Conservation (phyloP, 139 green algal genomes). For the Zygnema cylindricum region DNA sequence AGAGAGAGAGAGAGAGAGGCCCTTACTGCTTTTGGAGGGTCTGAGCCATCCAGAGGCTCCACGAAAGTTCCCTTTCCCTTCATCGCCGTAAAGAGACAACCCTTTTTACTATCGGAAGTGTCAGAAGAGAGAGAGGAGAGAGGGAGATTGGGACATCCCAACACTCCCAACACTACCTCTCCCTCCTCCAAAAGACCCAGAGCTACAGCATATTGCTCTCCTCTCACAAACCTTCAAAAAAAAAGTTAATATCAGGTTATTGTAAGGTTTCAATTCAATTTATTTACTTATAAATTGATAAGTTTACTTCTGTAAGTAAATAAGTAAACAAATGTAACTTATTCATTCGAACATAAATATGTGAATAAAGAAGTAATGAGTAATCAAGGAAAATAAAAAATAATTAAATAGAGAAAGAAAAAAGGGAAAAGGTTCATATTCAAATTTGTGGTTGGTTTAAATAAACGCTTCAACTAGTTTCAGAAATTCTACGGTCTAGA, state of each 20-base stretch:
- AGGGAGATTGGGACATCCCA: conserved; percentile 96
- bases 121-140: conserved; percentile 44
- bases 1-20: too few species aligned
- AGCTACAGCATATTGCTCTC: conserved; percentile 93
- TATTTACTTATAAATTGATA: background rate
- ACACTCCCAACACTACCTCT: conserved; percentile 82
- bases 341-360: background rate
- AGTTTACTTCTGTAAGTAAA: conserved; percentile 3
- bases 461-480: too few species aligned
- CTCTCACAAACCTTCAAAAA: conserved; percentile 84
- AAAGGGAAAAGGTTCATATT: background rate
- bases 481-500: too few species aligned
- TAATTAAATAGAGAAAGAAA: conserved; percentile 7
- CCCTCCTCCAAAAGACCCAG: conserved; percentile 86
- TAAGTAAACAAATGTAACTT: background rate
- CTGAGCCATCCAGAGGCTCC: conserved; percentile 64
- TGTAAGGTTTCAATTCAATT: conserved; percentile 15
- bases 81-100: conserved; percentile 80
- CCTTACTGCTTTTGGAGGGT: conserved; percentile 11
- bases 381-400: background rate
- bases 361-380: background rate
- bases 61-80: conserved; percentile 72
- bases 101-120: conserved; percentile 59
- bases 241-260: conserved; percentile 32
- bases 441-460: background rate